Percentiles rank a stretch among this genome's conserved stretches.
Conservation (phyloP, 805 yeast genomes). For the Schwanniomyces polymorphus region DNA sequence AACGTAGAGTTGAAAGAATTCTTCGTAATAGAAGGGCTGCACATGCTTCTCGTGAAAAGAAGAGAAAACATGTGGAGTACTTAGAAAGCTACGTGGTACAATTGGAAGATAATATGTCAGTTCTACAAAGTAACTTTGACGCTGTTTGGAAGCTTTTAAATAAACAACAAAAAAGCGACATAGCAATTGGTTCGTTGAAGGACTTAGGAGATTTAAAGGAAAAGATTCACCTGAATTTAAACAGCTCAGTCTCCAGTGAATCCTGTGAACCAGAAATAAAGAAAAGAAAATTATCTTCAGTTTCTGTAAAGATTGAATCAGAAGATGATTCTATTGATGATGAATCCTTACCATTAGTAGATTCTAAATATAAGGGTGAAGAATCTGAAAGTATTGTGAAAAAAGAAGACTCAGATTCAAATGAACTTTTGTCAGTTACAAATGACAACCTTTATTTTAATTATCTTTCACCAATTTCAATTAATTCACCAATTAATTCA, state of each 20-base stretch:
- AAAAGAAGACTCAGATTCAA: constrained; percentile 5
- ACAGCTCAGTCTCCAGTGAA: constrained; percentile 6
- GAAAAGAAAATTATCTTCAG: constrained; percentile 11
- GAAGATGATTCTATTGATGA: not conserved
- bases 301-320: not conserved
- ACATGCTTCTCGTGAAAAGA: constrained; percentile 95
- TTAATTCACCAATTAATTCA: constrained; percentile 38
- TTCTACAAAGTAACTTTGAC: constrained; percentile 24
- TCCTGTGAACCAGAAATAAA: constrained; percentile 6
- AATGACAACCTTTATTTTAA: constrained; percentile 21
- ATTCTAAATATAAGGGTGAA: not conserved
- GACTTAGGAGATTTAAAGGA: constrained; percentile 24
- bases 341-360: not conserved
- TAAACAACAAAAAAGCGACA: constrained; percentile 7
- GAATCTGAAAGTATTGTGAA: not conserved
- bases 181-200: constrained; percentile 9
- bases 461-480: constrained; percentile 45
- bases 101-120: constrained; percentile 37
- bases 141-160: constrained; percentile 12
- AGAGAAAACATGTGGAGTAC: constrained; percentile 85
- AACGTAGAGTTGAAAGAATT: constrained; percentile 89
- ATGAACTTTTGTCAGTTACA: constrained; percentile 10
- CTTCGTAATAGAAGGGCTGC: constrained; percentile 95
- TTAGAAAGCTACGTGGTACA: constrained; percentile 61
- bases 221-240: constrained; percentile 25